phyloP scores from a whole-genome alignment of 306 rosid species.

The Betula pendula region DNA sequence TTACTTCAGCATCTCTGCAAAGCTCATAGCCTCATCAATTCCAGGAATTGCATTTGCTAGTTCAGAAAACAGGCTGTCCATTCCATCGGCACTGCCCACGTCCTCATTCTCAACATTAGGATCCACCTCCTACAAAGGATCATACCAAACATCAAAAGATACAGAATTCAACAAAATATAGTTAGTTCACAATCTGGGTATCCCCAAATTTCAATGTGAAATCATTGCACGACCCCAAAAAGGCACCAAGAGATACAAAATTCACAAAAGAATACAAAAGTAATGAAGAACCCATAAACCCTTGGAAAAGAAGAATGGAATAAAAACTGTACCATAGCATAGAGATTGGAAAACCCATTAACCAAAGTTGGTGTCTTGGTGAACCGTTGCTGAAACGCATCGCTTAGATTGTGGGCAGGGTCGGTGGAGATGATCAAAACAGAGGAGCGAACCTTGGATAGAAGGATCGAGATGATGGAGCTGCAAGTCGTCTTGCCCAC shows the following conservation, averaged over 20 bases:
- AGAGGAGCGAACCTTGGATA: conserved; percentile 74
- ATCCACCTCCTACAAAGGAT: conserved; percentile 81
- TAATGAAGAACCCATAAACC: not conserved
- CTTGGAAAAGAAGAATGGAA: not conserved
- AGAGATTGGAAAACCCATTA: conserved; percentile 87
- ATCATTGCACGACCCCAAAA: not conserved
- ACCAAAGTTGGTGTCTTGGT: conserved; percentile 88
- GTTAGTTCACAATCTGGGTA: conserved; percentile 2
- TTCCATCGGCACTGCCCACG: conserved; percentile 59
- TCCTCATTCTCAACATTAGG: conserved; percentile 86
- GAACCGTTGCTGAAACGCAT: conserved; percentile 93
- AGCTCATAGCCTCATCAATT: conserved; percentile 99
- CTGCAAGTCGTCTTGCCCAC: conserved; percentile 97
- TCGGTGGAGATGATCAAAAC: conserved; percentile 96
- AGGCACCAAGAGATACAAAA: not conserved
- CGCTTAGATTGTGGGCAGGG: conserved; percentile 99
- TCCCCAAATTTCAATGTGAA: not conserved
- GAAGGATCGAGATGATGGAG: conserved; percentile 84
- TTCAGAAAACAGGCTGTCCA: conserved; percentile 79
- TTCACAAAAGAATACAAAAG: not conserved
- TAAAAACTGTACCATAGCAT: conserved; percentile 64
- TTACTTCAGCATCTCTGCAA: conserved; percentile 99
- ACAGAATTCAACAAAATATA: not conserved
- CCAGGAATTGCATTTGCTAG: conserved; percentile 97
- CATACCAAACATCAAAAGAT: not conserved